Evolutionary conservation across 2,329 filamentous ascomycete species (phyloP).

Genomic region (Aspergillaceae sp.): DNA sequence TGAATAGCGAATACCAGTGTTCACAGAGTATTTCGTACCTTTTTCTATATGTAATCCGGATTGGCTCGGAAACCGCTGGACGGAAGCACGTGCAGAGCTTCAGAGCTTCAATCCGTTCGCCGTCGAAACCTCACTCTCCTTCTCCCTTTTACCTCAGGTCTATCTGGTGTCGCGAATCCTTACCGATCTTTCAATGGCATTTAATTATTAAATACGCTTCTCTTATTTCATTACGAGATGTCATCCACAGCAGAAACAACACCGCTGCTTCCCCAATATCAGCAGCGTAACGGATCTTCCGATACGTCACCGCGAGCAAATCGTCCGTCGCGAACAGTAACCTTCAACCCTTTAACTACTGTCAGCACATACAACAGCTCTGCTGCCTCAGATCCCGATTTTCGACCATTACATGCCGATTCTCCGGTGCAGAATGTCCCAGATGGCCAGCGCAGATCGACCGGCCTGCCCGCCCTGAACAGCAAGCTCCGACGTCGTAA

Average conservation of each 20-base stretch:
- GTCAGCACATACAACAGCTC: conserved; percentile 36
- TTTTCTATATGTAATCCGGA: neutral
- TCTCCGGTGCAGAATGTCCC: conserved; percentile 28
- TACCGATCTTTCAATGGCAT: conserved; percentile 10
- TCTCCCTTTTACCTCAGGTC: neutral
- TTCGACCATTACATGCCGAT: conserved; percentile 33
- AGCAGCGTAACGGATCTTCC: conserved; percentile 17
- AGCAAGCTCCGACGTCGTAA: conserved; percentile 80
- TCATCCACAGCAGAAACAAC: conserved; percentile 33
- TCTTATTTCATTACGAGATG: conserved; percentile 16
- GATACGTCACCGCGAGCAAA: conserved; percentile 32
- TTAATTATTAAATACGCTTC: conserved; percentile 6
- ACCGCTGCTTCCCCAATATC: conserved; percentile 33
- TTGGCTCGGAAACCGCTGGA: conserved; percentile 1
- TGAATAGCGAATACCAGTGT: neutral
- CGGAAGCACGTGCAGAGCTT: conserved; percentile 15
- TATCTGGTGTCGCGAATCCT: conserved; percentile 1
- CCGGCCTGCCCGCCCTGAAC: conserved; percentile 72
- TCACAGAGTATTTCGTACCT: neutral
- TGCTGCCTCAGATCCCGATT: conserved; percentile 32
- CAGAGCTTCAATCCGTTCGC: neutral
- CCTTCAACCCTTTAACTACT: conserved; percentile 41
- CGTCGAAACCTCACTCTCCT: neutral
- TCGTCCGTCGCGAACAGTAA: conserved; percentile 37
- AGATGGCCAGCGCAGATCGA: conserved; percentile 33